Conservation (phyloP, 179 eudicot genomes). For the Silene vulgaris region DNA sequence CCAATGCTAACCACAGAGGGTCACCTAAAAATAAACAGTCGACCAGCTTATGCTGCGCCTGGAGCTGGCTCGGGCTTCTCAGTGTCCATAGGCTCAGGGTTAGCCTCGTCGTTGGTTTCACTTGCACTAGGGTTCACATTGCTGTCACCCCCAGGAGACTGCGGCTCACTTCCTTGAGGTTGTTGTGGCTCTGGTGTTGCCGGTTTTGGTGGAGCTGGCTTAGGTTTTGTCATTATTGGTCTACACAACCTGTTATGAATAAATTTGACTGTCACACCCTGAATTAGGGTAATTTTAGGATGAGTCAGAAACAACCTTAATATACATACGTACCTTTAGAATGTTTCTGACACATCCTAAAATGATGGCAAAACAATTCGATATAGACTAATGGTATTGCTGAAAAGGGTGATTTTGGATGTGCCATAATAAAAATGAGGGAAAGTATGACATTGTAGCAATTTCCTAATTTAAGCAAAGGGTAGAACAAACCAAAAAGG, state of each 20-base stretch:
- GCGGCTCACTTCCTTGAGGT: conserved; percentile 35
- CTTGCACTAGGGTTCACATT: conserved; percentile 22
- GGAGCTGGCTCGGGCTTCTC: conserved; percentile 30
- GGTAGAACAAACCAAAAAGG: not conserved
- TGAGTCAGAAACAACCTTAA: no score
- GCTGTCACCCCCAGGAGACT: conserved; percentile 32
- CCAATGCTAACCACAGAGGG: conserved; percentile 8
- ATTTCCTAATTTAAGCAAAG: no score
- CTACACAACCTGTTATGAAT: conserved; percentile 45
- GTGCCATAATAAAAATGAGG: not conserved
- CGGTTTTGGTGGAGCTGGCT: conserved; percentile 60
- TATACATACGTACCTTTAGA: no score
- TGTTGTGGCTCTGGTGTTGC: conserved; percentile 46
- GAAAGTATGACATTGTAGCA: not conserved
- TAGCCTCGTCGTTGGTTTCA: conserved; percentile 23
- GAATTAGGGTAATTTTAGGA: not conserved
- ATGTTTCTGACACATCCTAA: not conserved
- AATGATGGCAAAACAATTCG: not conserved
- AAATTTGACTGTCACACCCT: not conserved
- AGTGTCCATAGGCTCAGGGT: conserved; percentile 33
- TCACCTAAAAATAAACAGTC: conserved; percentile 4
- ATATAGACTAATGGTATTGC: not conserved
- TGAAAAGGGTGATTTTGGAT: not conserved
- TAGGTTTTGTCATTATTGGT: conserved; percentile 70
- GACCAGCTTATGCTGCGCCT: conserved; percentile 21